Evolutionary conservation across 208 protist species (phyloP), one percentile per base, ranked within the genome.

Genomic region (Naegleria lovaniensis): DNA sequence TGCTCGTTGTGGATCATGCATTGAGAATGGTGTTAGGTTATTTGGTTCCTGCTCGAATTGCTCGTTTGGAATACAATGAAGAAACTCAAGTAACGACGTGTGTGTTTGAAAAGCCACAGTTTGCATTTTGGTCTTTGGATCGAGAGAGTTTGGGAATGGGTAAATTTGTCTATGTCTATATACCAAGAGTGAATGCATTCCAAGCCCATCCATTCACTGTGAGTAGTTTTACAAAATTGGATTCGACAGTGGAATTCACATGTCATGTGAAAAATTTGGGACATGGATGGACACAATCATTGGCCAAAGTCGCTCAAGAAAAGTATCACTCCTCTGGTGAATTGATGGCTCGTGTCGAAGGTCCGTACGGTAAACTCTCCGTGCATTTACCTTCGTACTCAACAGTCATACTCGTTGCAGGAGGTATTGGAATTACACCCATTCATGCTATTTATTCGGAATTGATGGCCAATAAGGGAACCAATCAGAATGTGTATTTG

Each of bases 241-340:
- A 43, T 22, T 33, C 16, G 11, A 29, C 0, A n/a, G 36, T 48
- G 15, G 40, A 85, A 51, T 40, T 48, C 15, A 85, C 83, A 5
- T 85, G 33, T 48, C n/a, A 43, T 48, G 40, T 85, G 39, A 85
- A 85, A 43, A 85, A 85, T 33, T 38, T 85, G 13, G 83, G 83
- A 19, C 6, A 39, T 22, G 40, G 83, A 43, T 85, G 83, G 83
- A 85, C 83, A 85, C 39, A 85, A n/a, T 6, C 39, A 39, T 48
- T 85, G 38, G 83, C 83, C 7, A 43, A 39, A 1, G 15, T 43
- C 16, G 83, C 83, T 1, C 6, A 29, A 29, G 41, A 85, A 15
- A 85, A n/a, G 29, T 0, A 43, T 19, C 5, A 43, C 13, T 25
- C 11, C 41, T 13, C 15, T 48, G 11, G 3, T 19, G 7, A 40